These are phyloP conservation scores for Colletotrichum brevisporum DNA, from an alignment of 2,329 filamentous ascomycete species.

Conservation along the genomic window DNA sequence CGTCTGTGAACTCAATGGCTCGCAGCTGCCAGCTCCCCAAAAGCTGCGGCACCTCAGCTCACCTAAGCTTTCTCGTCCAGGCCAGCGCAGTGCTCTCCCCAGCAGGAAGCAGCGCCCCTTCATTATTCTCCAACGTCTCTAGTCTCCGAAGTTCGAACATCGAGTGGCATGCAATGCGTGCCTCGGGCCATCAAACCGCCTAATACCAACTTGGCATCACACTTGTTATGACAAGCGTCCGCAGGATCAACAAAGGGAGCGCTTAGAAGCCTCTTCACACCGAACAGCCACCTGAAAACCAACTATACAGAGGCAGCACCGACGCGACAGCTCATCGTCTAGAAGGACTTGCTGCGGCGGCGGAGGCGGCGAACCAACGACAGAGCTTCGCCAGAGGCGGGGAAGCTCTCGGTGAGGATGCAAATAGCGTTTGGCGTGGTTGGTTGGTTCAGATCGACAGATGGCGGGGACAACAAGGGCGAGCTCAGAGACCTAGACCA, in stretches of 20 bases:
- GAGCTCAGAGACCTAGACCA: constrained; percentile 9
- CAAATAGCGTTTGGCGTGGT: constrained; percentile 21
- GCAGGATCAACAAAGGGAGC: constrained; percentile 1
- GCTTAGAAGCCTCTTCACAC: constrained; percentile 15
- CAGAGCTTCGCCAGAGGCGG: constrained; percentile 27
- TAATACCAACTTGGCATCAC: constrained; percentile 29
- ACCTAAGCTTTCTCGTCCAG: neutral
- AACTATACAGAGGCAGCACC: neutral
- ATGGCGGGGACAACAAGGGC: constrained; percentile 27
- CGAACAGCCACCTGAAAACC: constrained; percentile 11
- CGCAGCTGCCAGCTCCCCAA: neutral
- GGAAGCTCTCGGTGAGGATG: constrained; percentile 37
- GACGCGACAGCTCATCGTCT: constrained; percentile 18
- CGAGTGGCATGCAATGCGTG: constrained; percentile 12
- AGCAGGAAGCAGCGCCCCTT: neutral
- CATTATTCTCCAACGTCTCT: neutral
- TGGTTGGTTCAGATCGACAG: constrained; percentile 30
- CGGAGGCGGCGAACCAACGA: constrained; percentile 19
- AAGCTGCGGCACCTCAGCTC: constrained; percentile 3
- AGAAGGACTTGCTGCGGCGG: neutral
- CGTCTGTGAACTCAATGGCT: constrained; percentile 19
- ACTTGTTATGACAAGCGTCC: constrained; percentile 27
- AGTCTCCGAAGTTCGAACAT: constrained; percentile 7
- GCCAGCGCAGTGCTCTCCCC: constrained; percentile 7
- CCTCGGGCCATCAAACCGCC: constrained; percentile 24